Evolutionary conservation across 768 basidiomycete species (phyloP).

Genomic region (Pleurotus cornucopiae): DNA sequence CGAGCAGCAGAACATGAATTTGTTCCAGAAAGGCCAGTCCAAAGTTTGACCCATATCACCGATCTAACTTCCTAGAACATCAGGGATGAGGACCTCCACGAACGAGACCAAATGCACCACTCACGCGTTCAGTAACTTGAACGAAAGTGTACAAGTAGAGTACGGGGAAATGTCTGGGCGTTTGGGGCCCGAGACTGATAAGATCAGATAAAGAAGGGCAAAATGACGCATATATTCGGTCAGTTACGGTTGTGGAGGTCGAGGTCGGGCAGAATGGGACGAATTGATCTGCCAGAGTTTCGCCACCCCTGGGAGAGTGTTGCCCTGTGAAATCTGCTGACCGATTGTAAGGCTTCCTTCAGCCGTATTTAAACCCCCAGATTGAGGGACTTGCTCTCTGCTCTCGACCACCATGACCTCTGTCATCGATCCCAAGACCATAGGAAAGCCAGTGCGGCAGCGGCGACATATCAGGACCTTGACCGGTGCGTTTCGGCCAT

Average conservation of each 20-base stretch:
- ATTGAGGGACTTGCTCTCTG: not conserved
- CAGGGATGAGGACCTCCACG: not conserved
- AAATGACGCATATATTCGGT: slow-evolving; percentile 1
- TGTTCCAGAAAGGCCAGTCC: too few species aligned
- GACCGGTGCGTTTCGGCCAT: slow-evolving; percentile 40
- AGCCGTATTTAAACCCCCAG: slow-evolving; percentile 6
- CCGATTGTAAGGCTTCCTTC: not conserved
- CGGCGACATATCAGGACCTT: slow-evolving; percentile 68
- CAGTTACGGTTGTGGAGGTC: not conserved
- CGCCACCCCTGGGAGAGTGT: not conserved
- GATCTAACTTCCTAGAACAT: slow-evolving; percentile 1
- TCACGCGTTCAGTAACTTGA: not conserved
- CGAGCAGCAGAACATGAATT: too few species aligned
- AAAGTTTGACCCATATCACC: not conserved
- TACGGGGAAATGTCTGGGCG: not conserved
- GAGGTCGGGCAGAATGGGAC: not conserved
- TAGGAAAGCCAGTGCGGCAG: slow-evolving; percentile 56
- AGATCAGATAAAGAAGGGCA: slow-evolving; percentile 7
- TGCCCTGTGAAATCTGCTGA: not conserved
- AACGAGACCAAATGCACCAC: not conserved
- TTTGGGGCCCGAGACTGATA: not conserved
- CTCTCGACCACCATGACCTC: slow-evolving; percentile 49
- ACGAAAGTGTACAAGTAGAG: not conserved
- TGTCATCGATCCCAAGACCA: slow-evolving; percentile 57
- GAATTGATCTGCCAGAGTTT: not conserved